A percentile compares a stretch with the other conserved stretches of the same genome.
Conservation (phyloP, 2,329 filamentous ascomycete genomes). For the Periconia sp. region DNA sequence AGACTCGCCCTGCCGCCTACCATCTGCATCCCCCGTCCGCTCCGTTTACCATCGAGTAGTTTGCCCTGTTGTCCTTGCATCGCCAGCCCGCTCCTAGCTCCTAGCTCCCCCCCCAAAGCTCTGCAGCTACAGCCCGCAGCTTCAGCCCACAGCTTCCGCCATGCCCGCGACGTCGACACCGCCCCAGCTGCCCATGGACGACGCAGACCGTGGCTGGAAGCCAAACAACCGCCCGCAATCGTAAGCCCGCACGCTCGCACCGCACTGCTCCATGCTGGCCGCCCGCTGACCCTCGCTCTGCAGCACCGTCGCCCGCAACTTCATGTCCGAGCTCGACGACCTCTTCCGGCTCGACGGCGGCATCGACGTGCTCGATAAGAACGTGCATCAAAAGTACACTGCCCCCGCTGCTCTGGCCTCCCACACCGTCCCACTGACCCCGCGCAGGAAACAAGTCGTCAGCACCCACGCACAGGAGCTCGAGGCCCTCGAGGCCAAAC, state of each 20-base stretch:
- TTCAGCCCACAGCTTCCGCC: conserved; percentile 10
- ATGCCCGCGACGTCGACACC: conserved; percentile 18
- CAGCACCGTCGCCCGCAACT: conserved; percentile 86
- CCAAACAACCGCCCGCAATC: conserved; percentile 82
- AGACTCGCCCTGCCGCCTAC: conserved; percentile 4
- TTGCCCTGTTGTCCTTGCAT: conserved; percentile 7
- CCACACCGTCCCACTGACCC: too few species aligned
- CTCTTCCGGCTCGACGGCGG: conserved; percentile 88
- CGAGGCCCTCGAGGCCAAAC: conserved; percentile 80
- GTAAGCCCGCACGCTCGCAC: conserved; percentile 59
- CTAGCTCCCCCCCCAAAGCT: background rate
- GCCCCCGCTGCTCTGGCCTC: conserved; percentile 10
- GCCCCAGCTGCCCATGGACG: conserved; percentile 30
- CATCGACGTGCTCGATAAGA: conserved; percentile 73
- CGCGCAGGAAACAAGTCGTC: conserved; percentile 76
- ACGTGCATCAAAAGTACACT: conserved; percentile 74
- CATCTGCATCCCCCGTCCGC: conserved; percentile 7
- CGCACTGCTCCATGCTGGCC: conserved; percentile 8
- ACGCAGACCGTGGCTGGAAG: conserved; percentile 78
- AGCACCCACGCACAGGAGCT: conserved; percentile 78
- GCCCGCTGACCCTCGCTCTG: conserved; percentile 32
- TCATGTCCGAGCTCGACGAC: conserved; percentile 84
- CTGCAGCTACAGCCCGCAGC: conserved; percentile 5
- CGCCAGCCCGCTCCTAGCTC: conserved; percentile 11
- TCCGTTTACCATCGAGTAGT: background rate